Base-by-base conservation (phyloP, 139 green algal species). In the Ettlia oleoabundans region DNA sequence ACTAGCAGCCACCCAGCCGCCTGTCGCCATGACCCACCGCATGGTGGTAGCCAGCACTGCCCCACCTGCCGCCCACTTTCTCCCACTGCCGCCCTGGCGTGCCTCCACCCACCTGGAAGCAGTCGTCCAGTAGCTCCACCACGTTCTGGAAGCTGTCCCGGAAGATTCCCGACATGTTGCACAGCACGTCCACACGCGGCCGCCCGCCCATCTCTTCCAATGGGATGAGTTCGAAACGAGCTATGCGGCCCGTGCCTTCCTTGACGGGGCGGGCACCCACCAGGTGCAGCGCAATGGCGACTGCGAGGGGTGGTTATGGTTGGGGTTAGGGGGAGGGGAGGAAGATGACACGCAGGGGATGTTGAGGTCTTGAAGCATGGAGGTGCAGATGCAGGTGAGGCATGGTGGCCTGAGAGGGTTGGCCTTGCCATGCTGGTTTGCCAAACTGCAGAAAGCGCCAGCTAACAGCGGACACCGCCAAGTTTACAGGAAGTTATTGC, bases 131-230 rank as follows among this genome's bases (percentile, higher is more conserved):
- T 51, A 99, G 92, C 83, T 98, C 95, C 62, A 99, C 94, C 58
- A 98, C 93, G 75, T 98, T 98, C 83, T 93, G 91, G 68, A 95
- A 96, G 0, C 85, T 92, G 86, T 98, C 95, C 15, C 96, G 81
- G 92, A 99, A 99, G 88, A 99, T 98, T 78, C 96, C 97, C 62
- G 71, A 92, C 93, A 99, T 95, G 93, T 99, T 98, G 86, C 93
- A 97, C 71, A 99, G 89, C 67, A 97, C 92, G 81, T 99, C 97
- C 13, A 98, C 87, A 18, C 96, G 92, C 0, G 96, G 96, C 7
- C 96, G 90, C 0, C 91, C 91, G 30, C 82, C 85, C 82, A 98
- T 69, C 72, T 90, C 86, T 26, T 61, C 76, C 28, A 95, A 83
- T 0, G 93, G 93, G 1, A 94, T 85, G 35, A 97, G 90, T 85